phyloP scores from a whole-genome alignment of 75 land plant genomes.

The Sequoiadendron giganteum region DNA sequence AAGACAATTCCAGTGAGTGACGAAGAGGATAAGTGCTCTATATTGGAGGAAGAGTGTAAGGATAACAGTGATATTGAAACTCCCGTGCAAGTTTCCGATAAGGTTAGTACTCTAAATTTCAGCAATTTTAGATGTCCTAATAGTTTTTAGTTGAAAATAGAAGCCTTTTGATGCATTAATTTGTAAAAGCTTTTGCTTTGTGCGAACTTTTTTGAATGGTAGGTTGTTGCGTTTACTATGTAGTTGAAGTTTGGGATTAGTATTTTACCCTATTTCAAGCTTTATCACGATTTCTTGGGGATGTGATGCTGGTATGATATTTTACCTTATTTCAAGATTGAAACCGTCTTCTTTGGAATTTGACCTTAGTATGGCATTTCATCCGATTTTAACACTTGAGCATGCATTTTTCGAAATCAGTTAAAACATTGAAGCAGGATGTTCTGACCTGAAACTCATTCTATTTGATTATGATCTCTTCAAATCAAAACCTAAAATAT shows the following conservation, averaged over 20 bases:
- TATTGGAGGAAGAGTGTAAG: background rate
- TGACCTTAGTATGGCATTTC: too few relatives aligned
- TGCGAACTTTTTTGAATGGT: background rate
- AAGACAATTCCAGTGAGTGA: conserved; percentile 45
- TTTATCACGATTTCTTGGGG: background rate
- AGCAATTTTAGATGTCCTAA: background rate
- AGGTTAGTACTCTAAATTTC: background rate
- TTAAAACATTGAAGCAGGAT: background rate
- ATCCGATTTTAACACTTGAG: too few relatives aligned
- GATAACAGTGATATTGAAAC: background rate
- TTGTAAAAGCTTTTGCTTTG: background rate
- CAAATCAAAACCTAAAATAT: background rate
- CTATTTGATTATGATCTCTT: background rate
- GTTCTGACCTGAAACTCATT: background rate
- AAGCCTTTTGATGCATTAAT: background rate
- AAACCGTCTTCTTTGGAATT: background rate
- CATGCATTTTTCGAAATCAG: background rate
- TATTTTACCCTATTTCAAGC: background rate
- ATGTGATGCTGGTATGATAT: background rate
- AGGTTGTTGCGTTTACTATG: background rate
- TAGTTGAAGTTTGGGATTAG: background rate
- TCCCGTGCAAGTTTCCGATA: background rate
- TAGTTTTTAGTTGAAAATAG: background rate
- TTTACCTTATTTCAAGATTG: background rate
- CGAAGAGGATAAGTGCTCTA: background rate